phyloP scores from a whole-genome alignment of 2,329 filamentous ascomycete genomes.

The Ramichloridium luteum region DNA sequence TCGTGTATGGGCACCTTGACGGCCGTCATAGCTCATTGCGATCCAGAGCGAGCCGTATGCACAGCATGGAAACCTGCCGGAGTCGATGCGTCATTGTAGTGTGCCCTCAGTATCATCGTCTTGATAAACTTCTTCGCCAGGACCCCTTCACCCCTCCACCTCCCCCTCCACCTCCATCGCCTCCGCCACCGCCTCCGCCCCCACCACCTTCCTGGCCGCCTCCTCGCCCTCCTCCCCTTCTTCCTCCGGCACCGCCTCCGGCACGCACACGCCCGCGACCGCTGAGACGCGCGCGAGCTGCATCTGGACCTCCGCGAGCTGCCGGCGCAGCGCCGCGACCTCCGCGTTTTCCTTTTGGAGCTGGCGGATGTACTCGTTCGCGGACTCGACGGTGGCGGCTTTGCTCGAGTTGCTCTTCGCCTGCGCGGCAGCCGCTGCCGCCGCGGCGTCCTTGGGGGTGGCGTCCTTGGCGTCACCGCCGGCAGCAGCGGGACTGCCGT shows the following conservation, averaged over 20 bases:
- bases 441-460: slow-evolving; percentile 24
- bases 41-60: too few relatives aligned
- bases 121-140: too few relatives aligned
- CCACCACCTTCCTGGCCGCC: not conserved
- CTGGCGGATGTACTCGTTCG: slow-evolving; percentile 87
- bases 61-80: too few relatives aligned
- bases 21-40: too few relatives aligned
- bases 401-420: slow-evolving; percentile 62
- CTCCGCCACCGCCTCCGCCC: not conserved
- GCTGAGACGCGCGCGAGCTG: slow-evolving; percentile 1
- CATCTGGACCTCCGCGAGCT: not conserved
- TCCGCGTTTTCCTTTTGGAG: slow-evolving; percentile 52
- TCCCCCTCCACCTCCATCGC: not conserved
- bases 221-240: not conserved
- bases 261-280: too few relatives aligned
- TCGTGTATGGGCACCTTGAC: too few relatives aligned
- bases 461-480: slow-evolving; percentile 28
- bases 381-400: slow-evolving; percentile 92
- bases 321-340: slow-evolving; percentile 5
- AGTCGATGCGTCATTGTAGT: too few relatives aligned
- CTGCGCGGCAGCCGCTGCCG: slow-evolving; percentile 6
- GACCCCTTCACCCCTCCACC: too few relatives aligned
- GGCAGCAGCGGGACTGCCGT: slow-evolving; percentile 34
- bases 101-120: too few relatives aligned
- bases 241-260: not conserved